Percentiles rank a stretch among this genome's conserved stretches.
phyloP scores from a whole-genome alignment of 2,329 filamentous ascomycete species.

The Lachnellula occidentalis region DNA sequence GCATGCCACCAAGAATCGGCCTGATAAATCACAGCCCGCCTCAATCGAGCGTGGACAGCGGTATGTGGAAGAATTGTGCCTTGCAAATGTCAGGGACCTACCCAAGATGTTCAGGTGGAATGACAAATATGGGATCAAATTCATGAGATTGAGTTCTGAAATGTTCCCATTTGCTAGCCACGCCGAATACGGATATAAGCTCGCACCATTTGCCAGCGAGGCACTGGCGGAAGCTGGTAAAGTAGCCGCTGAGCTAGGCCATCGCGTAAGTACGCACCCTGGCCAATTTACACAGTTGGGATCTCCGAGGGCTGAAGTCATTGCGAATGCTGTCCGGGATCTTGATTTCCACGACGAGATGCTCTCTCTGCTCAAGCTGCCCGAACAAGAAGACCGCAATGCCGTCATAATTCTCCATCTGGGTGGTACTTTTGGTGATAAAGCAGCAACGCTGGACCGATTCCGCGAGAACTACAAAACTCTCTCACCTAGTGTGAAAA shows the following conservation, averaged over 20 bases:
- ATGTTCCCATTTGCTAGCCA: conserved; percentile 98
- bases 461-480: conserved; percentile 50
- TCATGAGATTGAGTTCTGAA: conserved; percentile 86
- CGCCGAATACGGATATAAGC: conserved; percentile 75
- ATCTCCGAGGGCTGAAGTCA: conserved; percentile 72
- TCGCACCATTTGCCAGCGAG: conserved; percentile 77
- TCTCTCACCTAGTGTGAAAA: conserved; percentile 66
- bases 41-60: conserved; percentile 60
- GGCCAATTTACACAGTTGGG: conserved; percentile 91
- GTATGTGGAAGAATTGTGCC: conserved; percentile 71
- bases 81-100: conserved; percentile 79
- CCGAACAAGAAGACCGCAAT: conserved; percentile 72
- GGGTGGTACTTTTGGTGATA: conserved; percentile 87
- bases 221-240: conserved; percentile 70
- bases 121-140: conserved; percentile 83
- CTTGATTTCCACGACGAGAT: conserved; percentile 85
- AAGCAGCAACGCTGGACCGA: conserved; percentile 37
- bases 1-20: conserved; percentile 80
- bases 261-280: conserved; percentile 84
- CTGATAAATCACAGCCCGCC: conserved; percentile 65
- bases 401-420: conserved; percentile 94
- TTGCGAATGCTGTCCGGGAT: conserved; percentile 72
- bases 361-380: conserved; percentile 69
- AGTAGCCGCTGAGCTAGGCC: conserved; percentile 71
- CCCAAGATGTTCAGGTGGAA: conserved; percentile 89